Base-by-base conservation (phyloP, 2,329 filamentous ascomycete species). In the Madurella mycetomatis region DNA sequence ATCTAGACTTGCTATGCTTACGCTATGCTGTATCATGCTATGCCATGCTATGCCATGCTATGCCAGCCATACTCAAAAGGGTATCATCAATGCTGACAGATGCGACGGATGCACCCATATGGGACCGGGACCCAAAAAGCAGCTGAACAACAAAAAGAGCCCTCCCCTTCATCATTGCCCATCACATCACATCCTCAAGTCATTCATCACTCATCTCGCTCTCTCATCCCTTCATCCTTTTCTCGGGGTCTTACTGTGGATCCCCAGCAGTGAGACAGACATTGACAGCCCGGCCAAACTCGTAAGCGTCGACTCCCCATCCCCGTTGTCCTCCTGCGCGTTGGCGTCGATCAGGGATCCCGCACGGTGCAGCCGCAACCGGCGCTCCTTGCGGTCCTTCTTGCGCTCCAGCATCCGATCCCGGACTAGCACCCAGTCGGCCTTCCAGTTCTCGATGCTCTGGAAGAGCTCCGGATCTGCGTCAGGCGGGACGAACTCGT, bases 391-490 rank as follows among this genome's bases (percentile, higher is more conserved):
- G 25, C 60, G 57, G 30, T 39, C 59, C 49, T 54, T 58, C 45
- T 59, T 61, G 12, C 51, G 51, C n/a, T 52, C 49, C 17, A 56
- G 54, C 58, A 66, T 60, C 16, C 58, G 58, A 15, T 61, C 56
- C 42, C 60, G 56, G 41, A 66, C 53, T 12, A 41, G 43, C 15
- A 73, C 69, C 76, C 81, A 86, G 63, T 85, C 82, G 32, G 77
- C 68, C 67, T 84, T 85, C 79, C 83, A 86, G 58, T 76, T 76
- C 55, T 75, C 70, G 59, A 86, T 84, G 66, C 80, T 82, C 57
- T 78, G 75, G 57, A 77, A 72, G 34, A 86, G 76, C 55, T 84
- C 82, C 30, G 74, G 72, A 65, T 84, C 80, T 1, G 73, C 73
- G 53, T 76, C 75, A 42, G 73, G 74, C 73, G 54, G 67, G n/a